These are phyloP conservation scores for Yamadazyma scolyti DNA, from an alignment of 805 yeast species.

Conservation along the genomic window DNA sequence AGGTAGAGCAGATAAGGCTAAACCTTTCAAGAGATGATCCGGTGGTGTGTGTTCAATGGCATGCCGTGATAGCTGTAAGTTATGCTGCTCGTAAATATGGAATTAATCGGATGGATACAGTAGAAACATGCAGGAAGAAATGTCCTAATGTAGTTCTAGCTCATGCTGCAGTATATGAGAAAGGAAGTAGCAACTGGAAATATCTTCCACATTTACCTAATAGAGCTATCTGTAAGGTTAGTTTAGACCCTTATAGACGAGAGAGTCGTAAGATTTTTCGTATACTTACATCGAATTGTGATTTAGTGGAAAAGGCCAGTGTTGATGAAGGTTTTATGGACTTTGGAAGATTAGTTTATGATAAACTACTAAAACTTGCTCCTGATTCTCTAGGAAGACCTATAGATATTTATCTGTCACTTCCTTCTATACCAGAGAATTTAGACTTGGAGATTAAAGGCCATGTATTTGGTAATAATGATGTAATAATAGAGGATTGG, in stretches of 20 bases:
- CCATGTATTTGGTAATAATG: conserved; percentile 13
- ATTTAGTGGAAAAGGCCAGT: conserved; percentile 85
- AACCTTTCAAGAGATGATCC: conserved; percentile 68
- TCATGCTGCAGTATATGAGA: conserved; percentile 91
- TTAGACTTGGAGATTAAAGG: conserved; percentile 32
- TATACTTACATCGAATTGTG: conserved; percentile 59
- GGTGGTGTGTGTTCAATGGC: conserved; percentile 94
- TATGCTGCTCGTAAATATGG: conserved; percentile 88
- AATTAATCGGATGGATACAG: conserved; percentile 69
- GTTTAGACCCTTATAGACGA: conserved; percentile 85
- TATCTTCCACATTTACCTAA: conserved; percentile 59
- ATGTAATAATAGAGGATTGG: conserved; percentile 45
- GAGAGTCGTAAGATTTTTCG: conserved; percentile 78
- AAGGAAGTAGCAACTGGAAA: conserved; percentile 82
- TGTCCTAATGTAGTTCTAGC: conserved; percentile 77
- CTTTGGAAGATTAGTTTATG: conserved; percentile 62
- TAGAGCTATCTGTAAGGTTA: conserved; percentile 71
- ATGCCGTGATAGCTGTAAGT: conserved; percentile 80
- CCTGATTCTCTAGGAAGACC: conserved; percentile 46
- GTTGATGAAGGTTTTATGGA: conserved; percentile 92
- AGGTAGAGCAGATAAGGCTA: conserved; percentile 78
- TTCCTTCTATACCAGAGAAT: conserved; percentile 45
- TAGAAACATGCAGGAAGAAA: conserved; percentile 63
- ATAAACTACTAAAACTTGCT: conserved; percentile 35
- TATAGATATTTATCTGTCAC: conserved; percentile 13